A percentile compares a stretch with the other conserved stretches of the same genome.
Conservation (phyloP, 495 filamentous ascomycete species). For the Xylaria venustula region DNA sequence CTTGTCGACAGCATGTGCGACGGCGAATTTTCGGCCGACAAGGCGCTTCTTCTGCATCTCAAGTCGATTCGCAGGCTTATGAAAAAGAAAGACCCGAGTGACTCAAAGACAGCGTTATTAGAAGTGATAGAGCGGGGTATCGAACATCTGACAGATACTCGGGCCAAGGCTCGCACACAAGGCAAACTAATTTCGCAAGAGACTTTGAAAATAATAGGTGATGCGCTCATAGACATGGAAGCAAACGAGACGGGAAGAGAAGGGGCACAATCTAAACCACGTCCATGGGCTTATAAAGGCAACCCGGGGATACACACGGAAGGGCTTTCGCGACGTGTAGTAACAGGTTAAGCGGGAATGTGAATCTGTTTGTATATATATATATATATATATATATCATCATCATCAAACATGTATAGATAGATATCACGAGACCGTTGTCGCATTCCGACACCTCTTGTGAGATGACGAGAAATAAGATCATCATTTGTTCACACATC, state of each 20-base stretch:
- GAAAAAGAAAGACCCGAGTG: slow-evolving; percentile 4
- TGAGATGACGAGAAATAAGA: not conserved
- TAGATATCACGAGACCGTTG: not conserved
- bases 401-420: not conserved
- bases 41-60: slow-evolving; percentile 25
- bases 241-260: not conserved
- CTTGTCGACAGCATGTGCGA: slow-evolving; percentile 27
- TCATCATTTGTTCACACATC: no score
- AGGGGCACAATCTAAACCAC: not conserved
- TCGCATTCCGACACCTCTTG: not conserved
- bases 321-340: no score
- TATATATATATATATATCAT: no score
- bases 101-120: slow-evolving; percentile 4
- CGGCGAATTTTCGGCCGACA: slow-evolving; percentile 31
- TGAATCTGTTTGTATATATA: no score
- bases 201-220: slow-evolving; percentile 8
- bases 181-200: slow-evolving; percentile 4
- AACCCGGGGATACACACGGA: no score
- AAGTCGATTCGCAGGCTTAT: slow-evolving; percentile 30
- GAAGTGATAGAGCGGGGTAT: slow-evolving; percentile 14
- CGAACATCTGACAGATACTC: not conserved
- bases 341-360: no score
- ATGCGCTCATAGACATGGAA: slow-evolving; percentile 1
- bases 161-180: slow-evolving; percentile 1
- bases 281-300: no score